Evolutionary conservation across 192 early-diverging fungal species (phyloP).

Genomic region (Coemansia sp.): DNA sequence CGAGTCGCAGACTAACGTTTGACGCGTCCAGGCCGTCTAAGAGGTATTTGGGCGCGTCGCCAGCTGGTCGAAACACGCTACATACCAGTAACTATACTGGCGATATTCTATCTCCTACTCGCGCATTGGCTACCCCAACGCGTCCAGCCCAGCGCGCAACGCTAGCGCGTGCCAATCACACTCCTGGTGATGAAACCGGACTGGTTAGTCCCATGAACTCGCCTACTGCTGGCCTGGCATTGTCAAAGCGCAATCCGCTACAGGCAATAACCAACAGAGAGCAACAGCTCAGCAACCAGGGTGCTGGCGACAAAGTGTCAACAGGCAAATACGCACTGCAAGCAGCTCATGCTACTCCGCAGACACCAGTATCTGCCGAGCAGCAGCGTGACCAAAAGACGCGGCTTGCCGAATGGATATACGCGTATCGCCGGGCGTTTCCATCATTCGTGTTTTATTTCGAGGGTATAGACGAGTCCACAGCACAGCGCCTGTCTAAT

Average conservation of each 20-base stretch:
- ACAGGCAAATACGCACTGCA: neutral
- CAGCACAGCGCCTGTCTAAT: conserved; percentile 31
- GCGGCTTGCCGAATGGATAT: conserved; percentile 53
- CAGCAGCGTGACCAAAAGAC: conserved; percentile 41
- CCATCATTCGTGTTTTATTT: conserved; percentile 55
- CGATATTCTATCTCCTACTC: conserved; percentile 23
- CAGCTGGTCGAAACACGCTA: conserved; percentile 21
- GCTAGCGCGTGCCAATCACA: conserved; percentile 17
- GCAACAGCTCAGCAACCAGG: conserved; percentile 26
- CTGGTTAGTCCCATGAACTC: conserved; percentile 16
- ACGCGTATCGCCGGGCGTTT: conserved; percentile 44
- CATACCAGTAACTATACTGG: conserved; percentile 17
- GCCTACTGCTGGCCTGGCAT: conserved; percentile 3
- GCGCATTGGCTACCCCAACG: conserved; percentile 39
- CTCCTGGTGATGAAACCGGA: conserved; percentile 15
- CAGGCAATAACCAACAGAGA: conserved; percentile 46
- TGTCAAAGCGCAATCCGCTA: conserved; percentile 26
- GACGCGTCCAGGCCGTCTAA: conserved; percentile 43
- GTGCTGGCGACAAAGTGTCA: neutral
- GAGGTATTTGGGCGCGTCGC: conserved; percentile 38
- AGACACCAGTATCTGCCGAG: conserved; percentile 11
- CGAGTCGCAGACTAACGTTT: conserved; percentile 49
- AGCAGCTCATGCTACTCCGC: neutral
- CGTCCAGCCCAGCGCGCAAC: conserved; percentile 37
- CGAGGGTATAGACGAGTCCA: conserved; percentile 51